A percentile compares a stretch with the other conserved stretches of the same genome.
Conservation (phyloP, 306 rosid species). For the Cucurbita argyrosperma region DNA sequence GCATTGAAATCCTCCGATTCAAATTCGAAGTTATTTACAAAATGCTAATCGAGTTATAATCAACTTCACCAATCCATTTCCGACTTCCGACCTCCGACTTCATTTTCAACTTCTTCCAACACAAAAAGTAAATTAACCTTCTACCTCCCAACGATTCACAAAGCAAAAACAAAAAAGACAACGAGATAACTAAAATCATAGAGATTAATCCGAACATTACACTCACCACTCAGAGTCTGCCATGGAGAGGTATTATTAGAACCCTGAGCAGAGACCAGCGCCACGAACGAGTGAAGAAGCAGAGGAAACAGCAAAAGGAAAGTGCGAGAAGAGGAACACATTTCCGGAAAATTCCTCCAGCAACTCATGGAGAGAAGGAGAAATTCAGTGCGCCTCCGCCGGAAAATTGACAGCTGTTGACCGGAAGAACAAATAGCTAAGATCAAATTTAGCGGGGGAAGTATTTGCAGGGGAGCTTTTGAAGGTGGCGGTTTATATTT, state of each 20-base stretch:
- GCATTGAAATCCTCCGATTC: background rate
- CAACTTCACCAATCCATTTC: background rate
- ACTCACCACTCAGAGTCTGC: conserved; percentile 56
- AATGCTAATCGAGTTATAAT: background rate
- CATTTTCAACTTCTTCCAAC: background rate
- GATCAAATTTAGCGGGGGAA: background rate
- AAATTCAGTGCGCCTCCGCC: background rate
- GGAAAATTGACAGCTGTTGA: background rate
- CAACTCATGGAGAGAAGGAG: background rate
- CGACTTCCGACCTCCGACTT: background rate
- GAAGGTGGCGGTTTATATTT: conserved; percentile 18
- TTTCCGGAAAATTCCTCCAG: conserved; percentile 25
- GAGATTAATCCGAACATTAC: background rate
- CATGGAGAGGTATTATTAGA: conserved; percentile 26
- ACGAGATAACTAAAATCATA: background rate
- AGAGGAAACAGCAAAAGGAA: conserved; percentile 14
- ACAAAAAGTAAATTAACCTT: background rate
- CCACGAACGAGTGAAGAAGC: conserved; percentile 25
- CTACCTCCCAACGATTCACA: background rate
- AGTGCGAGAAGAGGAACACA: conserved; percentile 55
- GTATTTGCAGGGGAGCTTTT: conserved; percentile 12
- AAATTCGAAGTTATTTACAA: background rate
- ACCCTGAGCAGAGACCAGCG: conserved; percentile 64
- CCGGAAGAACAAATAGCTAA: background rate
- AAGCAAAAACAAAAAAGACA: background rate